phyloP scores from a whole-genome alignment of 2,329 filamentous ascomycete species.

The Hypoxylon sp. region DNA sequence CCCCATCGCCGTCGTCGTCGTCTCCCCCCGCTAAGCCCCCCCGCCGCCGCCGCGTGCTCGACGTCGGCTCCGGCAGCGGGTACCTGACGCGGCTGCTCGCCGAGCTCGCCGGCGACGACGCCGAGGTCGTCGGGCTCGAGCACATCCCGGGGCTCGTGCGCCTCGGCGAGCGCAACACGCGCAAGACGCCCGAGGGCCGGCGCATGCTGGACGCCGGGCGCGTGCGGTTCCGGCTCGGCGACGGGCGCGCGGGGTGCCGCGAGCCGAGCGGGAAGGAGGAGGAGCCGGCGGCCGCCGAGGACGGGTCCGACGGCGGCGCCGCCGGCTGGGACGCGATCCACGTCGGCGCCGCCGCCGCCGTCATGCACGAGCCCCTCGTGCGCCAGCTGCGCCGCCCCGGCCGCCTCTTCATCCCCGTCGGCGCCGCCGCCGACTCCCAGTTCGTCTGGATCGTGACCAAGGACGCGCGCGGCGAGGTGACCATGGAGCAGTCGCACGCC shows the following conservation, averaged over 20 bases:
- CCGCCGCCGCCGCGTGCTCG: slow-evolving; percentile 64
- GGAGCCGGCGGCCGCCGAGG: slow-evolving; percentile 42
- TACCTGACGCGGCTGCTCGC: slow-evolving; percentile 91
- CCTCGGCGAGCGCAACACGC: slow-evolving; percentile 71
- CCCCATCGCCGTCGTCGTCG: neutral
- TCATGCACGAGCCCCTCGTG: slow-evolving; percentile 75
- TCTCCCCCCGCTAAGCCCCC: slow-evolving; percentile 34
- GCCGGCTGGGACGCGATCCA: slow-evolving; percentile 90
- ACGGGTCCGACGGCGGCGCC: slow-evolving; percentile 36
- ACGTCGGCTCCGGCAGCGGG: slow-evolving; percentile 78
- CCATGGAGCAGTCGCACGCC: slow-evolving; percentile 70
- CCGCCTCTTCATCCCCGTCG: slow-evolving; percentile 80
- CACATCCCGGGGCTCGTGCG: slow-evolving; percentile 72
- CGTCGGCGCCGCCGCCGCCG: slow-evolving; percentile 84
- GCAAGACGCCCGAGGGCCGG: slow-evolving; percentile 65
- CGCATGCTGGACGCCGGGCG: slow-evolving; percentile 67
- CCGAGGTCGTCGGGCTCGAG: slow-evolving; percentile 73
- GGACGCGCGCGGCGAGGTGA: slow-evolving; percentile 68
- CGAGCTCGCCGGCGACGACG: slow-evolving; percentile 68
- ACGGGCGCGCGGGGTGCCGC: slow-evolving; percentile 73
- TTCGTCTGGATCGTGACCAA: slow-evolving; percentile 80
- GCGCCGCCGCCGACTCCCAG: slow-evolving; percentile 59
- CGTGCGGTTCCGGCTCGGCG: slow-evolving; percentile 77
- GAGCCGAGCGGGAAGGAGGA: slow-evolving; percentile 45
- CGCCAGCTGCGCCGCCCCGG: slow-evolving; percentile 83